These are phyloP conservation scores for Suillus ampliporus DNA, from an alignment of 768 basidiomycete genomes.

Conservation along the genomic window DNA sequence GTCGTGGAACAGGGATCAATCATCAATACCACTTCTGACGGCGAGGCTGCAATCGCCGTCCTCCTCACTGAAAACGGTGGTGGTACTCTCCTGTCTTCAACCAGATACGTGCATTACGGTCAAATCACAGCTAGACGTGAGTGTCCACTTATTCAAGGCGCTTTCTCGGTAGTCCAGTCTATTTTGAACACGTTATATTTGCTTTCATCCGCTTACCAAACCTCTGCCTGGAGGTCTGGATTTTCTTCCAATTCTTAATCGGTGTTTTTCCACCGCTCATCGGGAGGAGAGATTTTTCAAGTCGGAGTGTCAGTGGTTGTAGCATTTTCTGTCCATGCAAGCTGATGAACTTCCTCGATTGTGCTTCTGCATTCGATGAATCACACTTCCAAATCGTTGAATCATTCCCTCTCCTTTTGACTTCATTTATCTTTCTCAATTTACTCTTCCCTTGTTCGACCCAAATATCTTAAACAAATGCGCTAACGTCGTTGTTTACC, in stretches of 20 bases:
- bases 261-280: background rate
- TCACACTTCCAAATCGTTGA: too few species aligned
- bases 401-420: background rate
- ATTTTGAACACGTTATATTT: background rate
- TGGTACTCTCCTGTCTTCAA: slow-evolving; percentile 80
- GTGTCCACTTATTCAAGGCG: slow-evolving; percentile 16
- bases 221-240: background rate
- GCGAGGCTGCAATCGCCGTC: slow-evolving; percentile 66
- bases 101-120: slow-evolving; percentile 84
- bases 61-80: slow-evolving; percentile 72
- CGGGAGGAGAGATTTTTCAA: background rate
- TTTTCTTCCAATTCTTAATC: background rate
- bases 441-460: background rate
- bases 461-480: background rate
- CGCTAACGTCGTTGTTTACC: background rate
- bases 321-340: too few species aligned
- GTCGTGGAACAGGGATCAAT: slow-evolving; percentile 70
- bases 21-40: slow-evolving; percentile 63
- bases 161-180: background rate
- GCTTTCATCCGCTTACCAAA: background rate
- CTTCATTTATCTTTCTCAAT: background rate
- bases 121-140: slow-evolving; percentile 67
- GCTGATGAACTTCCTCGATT: too few species aligned
- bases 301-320: background rate
- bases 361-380: too few species aligned